A percentile compares a stretch with the other conserved stretches of the same genome.
Conservation (phyloP, 768 basidiomycete species). For the Pleurotus tuoliensis region DNA sequence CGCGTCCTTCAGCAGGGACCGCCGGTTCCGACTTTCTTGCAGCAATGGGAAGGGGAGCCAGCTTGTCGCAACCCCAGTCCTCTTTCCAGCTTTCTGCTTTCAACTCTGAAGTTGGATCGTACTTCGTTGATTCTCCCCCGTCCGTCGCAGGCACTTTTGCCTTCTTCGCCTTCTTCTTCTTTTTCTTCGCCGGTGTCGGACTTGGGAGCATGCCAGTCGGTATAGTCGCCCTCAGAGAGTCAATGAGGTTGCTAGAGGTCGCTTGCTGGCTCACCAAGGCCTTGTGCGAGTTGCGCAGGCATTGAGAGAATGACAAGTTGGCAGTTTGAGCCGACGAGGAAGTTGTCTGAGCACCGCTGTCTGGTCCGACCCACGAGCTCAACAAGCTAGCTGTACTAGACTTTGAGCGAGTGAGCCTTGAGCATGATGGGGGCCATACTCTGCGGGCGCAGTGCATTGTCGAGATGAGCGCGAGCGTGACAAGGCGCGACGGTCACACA, state of each 20-base stretch:
- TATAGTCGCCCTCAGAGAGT: slow-evolving; percentile 3
- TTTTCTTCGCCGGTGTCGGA: not conserved
- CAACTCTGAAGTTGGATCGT: not conserved
- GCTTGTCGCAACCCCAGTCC: slow-evolving; percentile 20
- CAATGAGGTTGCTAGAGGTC: slow-evolving; percentile 8
- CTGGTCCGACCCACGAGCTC: too few species aligned
- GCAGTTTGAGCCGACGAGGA: not conserved
- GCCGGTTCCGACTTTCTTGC: not conserved
- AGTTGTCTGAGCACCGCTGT: too few species aligned
- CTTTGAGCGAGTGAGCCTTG: too few species aligned
- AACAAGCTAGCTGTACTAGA: too few species aligned
- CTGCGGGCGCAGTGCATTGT: too few species aligned
- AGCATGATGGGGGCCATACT: too few species aligned
- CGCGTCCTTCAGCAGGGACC: slow-evolving; percentile 3
- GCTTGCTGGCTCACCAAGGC: slow-evolving; percentile 6
- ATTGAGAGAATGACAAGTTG: not conserved
- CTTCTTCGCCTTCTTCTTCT: not conserved
- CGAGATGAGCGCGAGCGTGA: too few species aligned
- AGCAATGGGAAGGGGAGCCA: too few species aligned
- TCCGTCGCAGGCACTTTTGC: not conserved
- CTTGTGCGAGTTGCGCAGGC: not conserved
- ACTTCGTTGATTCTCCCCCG: not conserved
- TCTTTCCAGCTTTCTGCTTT: not conserved
- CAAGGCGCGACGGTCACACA: too few species aligned
- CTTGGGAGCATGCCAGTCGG: not conserved